Base-by-base conservation (phyloP, 495 filamentous ascomycete species). In the Bombardia bombarda region DNA sequence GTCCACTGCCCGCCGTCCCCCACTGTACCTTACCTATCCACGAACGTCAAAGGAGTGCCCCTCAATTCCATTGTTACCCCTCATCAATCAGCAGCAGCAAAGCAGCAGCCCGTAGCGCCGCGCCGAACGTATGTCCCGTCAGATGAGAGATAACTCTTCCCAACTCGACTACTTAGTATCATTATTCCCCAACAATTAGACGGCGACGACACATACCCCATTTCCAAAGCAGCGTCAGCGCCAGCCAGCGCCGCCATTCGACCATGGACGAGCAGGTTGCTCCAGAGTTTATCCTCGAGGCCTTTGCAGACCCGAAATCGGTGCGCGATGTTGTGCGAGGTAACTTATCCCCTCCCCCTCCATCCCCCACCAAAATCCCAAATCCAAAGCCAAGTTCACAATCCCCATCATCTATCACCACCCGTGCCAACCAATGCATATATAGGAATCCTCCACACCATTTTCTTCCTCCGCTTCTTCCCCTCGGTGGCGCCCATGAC, bases 391-490 rank as follows among this genome's bases (percentile, higher is more conserved):
- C 30, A n/a, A n/a, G n/a, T n/a, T n/a, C n/a, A n/a, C n/a, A n/a
- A n/a, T n/a, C n/a, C n/a, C n/a, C n/a, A n/a, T n/a, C n/a, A n/a
- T n/a, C n/a, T n/a, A n/a, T n/a, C 10, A 28, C 20, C 7, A 21
- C 17, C 8, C 19, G 2, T 4, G 12, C 17, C 30, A 23, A 22
- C 19, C 21, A 16, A 18, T 32, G 31, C 14, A 16, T 7, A 2
- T 4, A 31, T 25, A 97, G 90, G 84, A 46, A 84, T 96, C 55
- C 81, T 97, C 39, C 88, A 95, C 62, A 92, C 90, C 31, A 95
- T 98, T 59, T 98, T 97, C 81, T 98, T 98, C 72, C 89, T 97
- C 66, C 86, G 92, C 47, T 94, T 88, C 73, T 97, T 98, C 70
- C 85, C 85, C 43, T 80, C 85, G 22, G 74, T 95, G 42, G 69